Conservation (phyloP, 2,329 filamentous ascomycete species). For the Endoconidiophora polonica region DNA sequence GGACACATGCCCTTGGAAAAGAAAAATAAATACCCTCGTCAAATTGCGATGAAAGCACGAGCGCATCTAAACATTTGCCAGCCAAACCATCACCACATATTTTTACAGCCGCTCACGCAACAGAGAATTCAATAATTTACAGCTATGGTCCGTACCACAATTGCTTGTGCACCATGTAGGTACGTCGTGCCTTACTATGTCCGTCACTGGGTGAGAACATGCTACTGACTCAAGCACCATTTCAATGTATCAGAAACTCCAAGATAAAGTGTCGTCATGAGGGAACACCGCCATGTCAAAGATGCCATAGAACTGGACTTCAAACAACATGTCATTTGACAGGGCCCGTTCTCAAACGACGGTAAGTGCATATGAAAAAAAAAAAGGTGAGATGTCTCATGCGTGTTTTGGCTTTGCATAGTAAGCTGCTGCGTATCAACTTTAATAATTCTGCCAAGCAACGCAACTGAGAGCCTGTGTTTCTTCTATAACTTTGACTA, state of each 20-base stretch:
- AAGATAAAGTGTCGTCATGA: constrained; percentile 12
- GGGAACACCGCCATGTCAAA: constrained; percentile 6
- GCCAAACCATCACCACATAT: too few relatives aligned
- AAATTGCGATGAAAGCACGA: too few relatives aligned
- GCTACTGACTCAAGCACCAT: background rate
- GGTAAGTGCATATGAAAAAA: background rate
- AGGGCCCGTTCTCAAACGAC: constrained; percentile 2
- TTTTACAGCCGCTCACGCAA: too few relatives aligned
- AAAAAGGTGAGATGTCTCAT: too few relatives aligned
- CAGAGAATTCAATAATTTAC: background rate
- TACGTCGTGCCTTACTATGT: background rate
- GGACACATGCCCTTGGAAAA: too few relatives aligned
- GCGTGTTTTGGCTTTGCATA: too few relatives aligned
- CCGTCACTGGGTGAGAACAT: background rate
- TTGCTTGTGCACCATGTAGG: constrained; percentile 10
- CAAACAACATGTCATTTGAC: constrained; percentile 5
- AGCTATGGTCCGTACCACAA: constrained; percentile 8
- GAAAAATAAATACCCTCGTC: too few relatives aligned
- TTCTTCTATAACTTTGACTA: too few relatives aligned
- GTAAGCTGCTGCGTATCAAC: too few relatives aligned
- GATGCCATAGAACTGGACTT: constrained; percentile 5
- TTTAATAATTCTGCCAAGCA: too few relatives aligned
- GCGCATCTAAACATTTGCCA: too few relatives aligned
- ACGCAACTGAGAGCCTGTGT: too few relatives aligned
- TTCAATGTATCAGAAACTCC: constrained; percentile 2